phyloP scores from a whole-genome alignment of 768 basidiomycete species.

The Boletus rubescentipes region DNA sequence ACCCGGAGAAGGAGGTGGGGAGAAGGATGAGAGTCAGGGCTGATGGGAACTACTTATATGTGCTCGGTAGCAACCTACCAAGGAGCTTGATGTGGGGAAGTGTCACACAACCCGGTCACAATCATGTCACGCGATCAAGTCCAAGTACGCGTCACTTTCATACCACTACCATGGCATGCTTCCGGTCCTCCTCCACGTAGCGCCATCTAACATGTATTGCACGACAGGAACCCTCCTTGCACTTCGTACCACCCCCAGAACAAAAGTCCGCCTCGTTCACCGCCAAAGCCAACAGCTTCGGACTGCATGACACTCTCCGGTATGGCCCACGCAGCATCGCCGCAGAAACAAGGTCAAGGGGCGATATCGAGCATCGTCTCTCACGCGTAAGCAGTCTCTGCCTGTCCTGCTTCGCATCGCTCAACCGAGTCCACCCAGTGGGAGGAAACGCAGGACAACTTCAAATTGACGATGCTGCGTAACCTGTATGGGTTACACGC shows the following conservation, averaged over 20 bases:
- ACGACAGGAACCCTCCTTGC: constrained; percentile 49
- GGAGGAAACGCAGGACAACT: constrained; percentile 88
- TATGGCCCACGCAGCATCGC: constrained; percentile 84
- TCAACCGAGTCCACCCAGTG: constrained; percentile 53
- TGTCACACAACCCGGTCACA: constrained; percentile 32
- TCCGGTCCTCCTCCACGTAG: background rate
- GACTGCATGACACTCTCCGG: constrained; percentile 84
- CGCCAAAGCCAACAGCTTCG: constrained; percentile 70
- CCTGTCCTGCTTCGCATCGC: background rate
- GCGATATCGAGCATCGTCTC: constrained; percentile 65
- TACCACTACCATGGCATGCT: constrained; percentile 22
- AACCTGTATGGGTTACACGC: constrained; percentile 84
- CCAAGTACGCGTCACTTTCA: constrained; percentile 20
- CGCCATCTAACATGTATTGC: background rate
- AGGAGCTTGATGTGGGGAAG: constrained; percentile 15
- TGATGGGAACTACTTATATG: constrained; percentile 13
- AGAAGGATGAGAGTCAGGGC: background rate
- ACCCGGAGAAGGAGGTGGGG: background rate
- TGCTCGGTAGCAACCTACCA: background rate
- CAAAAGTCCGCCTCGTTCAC: constrained; percentile 63
- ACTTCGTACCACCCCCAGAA: constrained; percentile 57
- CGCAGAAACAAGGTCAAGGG: constrained; percentile 63
- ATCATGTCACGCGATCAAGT: constrained; percentile 20
- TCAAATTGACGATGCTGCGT: constrained; percentile 82
- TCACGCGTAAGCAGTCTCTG: constrained; percentile 58